Base-by-base conservation (phyloP, 2,329 filamentous ascomycete species). In the Pestalotiopsis sp. region DNA sequence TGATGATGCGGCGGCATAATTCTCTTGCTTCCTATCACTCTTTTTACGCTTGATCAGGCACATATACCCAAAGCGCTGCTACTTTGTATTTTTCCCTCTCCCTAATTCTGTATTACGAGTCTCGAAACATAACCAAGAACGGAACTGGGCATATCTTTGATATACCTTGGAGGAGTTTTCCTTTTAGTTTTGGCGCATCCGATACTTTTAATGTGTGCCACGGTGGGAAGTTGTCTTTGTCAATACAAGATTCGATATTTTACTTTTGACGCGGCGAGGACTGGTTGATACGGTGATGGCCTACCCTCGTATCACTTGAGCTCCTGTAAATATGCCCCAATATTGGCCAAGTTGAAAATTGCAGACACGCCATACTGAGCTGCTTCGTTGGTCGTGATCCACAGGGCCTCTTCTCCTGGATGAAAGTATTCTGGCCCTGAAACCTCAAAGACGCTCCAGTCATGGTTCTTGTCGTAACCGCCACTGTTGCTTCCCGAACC, bases 321-420 rank as follows among this genome's bases (percentile, higher is more conserved):
- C 14, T 4, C 30, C 60, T 39, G 67, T 38, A 76, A 68, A 7
- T 72, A 72, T 67, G 70, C 65, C 22, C 71, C 70, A n/a, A 81
- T 75, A 48, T 81, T 72, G 3, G 85, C 85, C 70, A 89, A 70
- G 64, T 87, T 84, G 71, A 86, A 83, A 67, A 90, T 88, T 0
- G 82, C 85, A 1, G 86, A 84, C 61, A 89, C 70, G 0, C 87
- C 87, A 73, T 88, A 90, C 66, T 86, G 80, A 0, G 87, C 85
- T 6, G 83, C 80, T 55, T 84, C 85, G 71, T 89, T 89, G 0
- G 87, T 89, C 1, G 82, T 81, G 1, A 89, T 71, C 86, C 87
- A 90, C 14, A n/a, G 17, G 9, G 58, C 30, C 30, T 61, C 26
- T 39, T 39, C 14, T 10, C 58, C 26, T 10, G 14, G 24, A 20